Evolutionary conservation across 2,329 filamentous ascomycete genomes (phyloP).

Genomic region (Aspergillus tanneri): DNA sequence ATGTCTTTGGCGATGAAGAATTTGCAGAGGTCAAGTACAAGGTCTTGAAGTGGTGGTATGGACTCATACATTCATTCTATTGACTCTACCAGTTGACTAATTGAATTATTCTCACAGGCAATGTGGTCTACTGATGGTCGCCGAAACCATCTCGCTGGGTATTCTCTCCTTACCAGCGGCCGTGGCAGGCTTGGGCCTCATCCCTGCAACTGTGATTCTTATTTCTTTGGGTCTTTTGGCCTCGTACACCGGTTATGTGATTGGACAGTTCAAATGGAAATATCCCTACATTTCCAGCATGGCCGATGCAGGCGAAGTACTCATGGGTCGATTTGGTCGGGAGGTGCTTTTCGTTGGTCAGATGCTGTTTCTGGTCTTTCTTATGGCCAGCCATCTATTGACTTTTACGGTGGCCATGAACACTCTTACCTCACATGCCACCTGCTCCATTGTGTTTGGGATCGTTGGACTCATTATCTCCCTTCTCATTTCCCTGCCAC

Average conservation of each 20-base stretch:
- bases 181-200: constrained; percentile 51
- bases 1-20: not conserved
- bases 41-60: not conserved
- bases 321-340: constrained; percentile 59
- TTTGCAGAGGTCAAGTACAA: not conserved
- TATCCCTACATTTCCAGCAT: constrained; percentile 63
- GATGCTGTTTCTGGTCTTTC: constrained; percentile 62
- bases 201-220: constrained; percentile 47
- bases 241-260: constrained; percentile 57
- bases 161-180: constrained; percentile 54
- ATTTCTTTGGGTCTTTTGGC: constrained; percentile 54
- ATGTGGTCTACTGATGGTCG: constrained; percentile 49
- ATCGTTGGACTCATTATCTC: constrained; percentile 57
- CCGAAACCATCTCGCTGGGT: constrained; percentile 57
- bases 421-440: constrained; percentile 57
- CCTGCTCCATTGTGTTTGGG: constrained; percentile 61
- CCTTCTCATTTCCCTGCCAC: constrained; percentile 56
- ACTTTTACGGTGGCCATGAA: constrained; percentile 67
- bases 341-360: constrained; percentile 62
- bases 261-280: constrained; percentile 56
- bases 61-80: not conserved
- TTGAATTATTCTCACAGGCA: not conserved
- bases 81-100: not conserved
- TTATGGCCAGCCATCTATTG: constrained; percentile 65
- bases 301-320: constrained; percentile 62